Base-by-base conservation (phyloP, 768 basidiomycete species). In the Termitomyces sp. region DNA sequence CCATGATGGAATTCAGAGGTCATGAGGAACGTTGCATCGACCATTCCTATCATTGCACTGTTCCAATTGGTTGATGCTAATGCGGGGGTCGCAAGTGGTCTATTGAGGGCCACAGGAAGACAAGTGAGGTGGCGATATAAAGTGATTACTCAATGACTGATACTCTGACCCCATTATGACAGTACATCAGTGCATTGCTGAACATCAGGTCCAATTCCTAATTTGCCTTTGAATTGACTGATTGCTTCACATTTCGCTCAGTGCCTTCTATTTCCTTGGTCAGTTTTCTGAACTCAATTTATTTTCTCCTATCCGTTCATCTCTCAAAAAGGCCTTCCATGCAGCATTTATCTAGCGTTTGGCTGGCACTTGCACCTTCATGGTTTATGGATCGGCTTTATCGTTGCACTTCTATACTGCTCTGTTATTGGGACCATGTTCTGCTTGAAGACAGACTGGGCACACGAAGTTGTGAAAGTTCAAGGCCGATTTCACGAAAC, bases 91-190 rank as follows among this genome's bases (percentile, higher is more conserved):
- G n/a, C 47, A 1, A 30, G 47, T 30, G 47, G 47, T 4, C 8
- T 48, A 9, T 8, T 48, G 18, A 48, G 47, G 9, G 27, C 47
- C 9, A 48, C 9, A 11, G 47, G 16, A 30, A 48, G 11, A 48
- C 47, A 48, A 30, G 85, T 80, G 66, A 60, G 71, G 4, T 13
- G 0, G 85, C 0, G 12, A 47, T 3, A 8, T 27, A 16, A 27
- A 27, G 4, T 6, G 3, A 18, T 44, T 16, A n/a, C 12, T 31
- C 13, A 34, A 8, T 15, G 3, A 22, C 6, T 34, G n/a, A 50
- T 6, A 6, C 13, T 39, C 9, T 22, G 13, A 16, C n/a, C 5
- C 6, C 22, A 36, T 45, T 1, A 24, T 22, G 4, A 15, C 33
- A 50, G 49, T 20, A 33, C n/a, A 36, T 34, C 33, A 33, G 49